phyloP scores from a whole-genome alignment of 306 rosid genomes.

The Vachellia collinsii region DNA sequence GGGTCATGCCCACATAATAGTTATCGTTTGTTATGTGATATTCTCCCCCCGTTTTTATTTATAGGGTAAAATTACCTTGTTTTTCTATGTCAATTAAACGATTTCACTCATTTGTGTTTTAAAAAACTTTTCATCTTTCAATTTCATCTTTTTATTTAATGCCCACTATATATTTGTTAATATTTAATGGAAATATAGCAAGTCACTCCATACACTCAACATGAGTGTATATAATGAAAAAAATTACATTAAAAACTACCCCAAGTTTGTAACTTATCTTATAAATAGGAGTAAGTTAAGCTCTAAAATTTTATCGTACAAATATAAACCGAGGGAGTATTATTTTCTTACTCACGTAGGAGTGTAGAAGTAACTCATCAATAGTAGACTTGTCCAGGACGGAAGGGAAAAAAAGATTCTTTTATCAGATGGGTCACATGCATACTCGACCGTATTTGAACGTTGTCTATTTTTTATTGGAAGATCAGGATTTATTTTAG shows the following conservation, averaged over 20 bases:
- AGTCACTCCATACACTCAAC: not conserved
- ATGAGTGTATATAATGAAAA: too few relatives aligned
- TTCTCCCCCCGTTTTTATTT: too few relatives aligned
- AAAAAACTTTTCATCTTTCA: too few relatives aligned
- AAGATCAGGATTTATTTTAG: not conserved
- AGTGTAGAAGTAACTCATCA: not conserved
- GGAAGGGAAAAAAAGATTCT: not conserved
- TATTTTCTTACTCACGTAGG: not conserved
- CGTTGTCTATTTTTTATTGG: not conserved
- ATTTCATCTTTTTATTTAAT: too few relatives aligned
- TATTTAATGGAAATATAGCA: not conserved
- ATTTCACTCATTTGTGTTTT: not conserved
- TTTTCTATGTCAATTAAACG: too few relatives aligned
- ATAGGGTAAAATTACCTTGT: not conserved
- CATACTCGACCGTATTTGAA: not conserved
- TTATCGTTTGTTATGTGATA: not conserved
- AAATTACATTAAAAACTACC: too few relatives aligned
- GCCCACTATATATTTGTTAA: not conserved
- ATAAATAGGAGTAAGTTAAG: too few relatives aligned
- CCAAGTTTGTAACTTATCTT: not conserved
- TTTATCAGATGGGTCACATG: not conserved
- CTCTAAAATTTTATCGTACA: too few relatives aligned
- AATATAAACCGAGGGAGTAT: not conserved
- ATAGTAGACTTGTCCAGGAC: not conserved
- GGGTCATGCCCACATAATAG: not conserved